Conservation (phyloP, 306 rosid genomes). For the Vigna trinervia region DNA sequence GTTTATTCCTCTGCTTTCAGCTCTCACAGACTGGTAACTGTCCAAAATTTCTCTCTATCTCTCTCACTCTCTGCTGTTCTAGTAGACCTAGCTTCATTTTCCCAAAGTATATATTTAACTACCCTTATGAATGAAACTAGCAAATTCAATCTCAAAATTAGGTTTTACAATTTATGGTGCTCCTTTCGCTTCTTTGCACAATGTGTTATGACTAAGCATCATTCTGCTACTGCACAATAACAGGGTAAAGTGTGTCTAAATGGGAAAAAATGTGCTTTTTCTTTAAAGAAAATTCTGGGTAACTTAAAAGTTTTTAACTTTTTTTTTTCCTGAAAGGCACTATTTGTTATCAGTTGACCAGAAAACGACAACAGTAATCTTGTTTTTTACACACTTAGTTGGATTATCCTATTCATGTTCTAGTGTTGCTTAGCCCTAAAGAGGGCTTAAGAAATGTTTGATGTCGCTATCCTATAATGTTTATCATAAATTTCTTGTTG, state of each 20-base stretch:
- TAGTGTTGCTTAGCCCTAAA: neutral
- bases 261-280: neutral
- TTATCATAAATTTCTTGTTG: conserved; percentile 30
- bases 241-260: neutral
- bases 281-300: neutral
- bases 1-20: conserved; percentile 64
- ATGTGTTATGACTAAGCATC: neutral
- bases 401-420: conserved; percentile 11
- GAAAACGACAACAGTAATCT: neutral
- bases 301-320: conserved; percentile 26
- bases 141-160: neutral
- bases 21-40: conserved; percentile 70
- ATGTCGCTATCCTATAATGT: neutral
- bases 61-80: neutral
- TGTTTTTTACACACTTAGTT: neutral
- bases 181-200: neutral
- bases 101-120: neutral
- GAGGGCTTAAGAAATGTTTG: conserved; percentile 1
- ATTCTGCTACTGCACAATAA: neutral
- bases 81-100: conserved; percentile 39
- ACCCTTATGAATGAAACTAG: neutral
- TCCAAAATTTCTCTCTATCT: neutral
- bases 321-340: neutral
- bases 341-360: neutral
- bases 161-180: neutral